phyloP scores from a whole-genome alignment of 257 asterid species.

The Asclepias syriaca region DNA sequence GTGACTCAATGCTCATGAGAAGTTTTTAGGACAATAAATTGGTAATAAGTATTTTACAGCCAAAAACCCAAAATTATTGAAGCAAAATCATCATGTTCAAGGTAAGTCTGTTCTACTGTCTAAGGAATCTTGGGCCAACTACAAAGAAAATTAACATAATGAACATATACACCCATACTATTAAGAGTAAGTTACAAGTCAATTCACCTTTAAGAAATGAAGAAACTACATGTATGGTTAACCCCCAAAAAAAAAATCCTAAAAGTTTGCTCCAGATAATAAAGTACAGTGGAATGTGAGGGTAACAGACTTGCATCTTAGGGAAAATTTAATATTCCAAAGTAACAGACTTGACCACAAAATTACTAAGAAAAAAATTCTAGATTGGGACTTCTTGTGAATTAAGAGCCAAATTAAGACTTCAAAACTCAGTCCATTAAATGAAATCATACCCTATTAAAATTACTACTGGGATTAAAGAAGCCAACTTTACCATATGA shows the following conservation, averaged over 20 bases:
- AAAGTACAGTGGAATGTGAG: neutral
- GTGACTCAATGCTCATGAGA: neutral
- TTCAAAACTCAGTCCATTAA: neutral
- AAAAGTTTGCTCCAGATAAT: neutral
- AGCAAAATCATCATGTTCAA: neutral
- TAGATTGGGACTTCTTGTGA: neutral
- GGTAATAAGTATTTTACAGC: neutral
- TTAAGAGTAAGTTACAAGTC: neutral
- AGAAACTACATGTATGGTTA: neutral
- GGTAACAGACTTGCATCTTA: neutral
- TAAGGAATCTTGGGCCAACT: neutral
- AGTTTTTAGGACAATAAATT: neutral
- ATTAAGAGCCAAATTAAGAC: neutral
- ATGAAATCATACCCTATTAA: neutral
- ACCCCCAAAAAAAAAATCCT: neutral
- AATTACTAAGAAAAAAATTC: neutral
- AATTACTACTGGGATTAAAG: neutral
- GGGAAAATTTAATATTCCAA: neutral
- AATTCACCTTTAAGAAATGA: neutral
- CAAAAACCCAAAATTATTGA: neutral
- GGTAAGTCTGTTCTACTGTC: neutral
- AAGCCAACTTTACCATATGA: neutral
- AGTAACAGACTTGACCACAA: neutral
- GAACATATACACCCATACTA: neutral
- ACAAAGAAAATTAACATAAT: neutral